Evolutionary conservation across 2,329 filamentous ascomycete species (phyloP), one percentile per base, ranked within the genome.

Genomic region (Cercospora brassicicola): DNA sequence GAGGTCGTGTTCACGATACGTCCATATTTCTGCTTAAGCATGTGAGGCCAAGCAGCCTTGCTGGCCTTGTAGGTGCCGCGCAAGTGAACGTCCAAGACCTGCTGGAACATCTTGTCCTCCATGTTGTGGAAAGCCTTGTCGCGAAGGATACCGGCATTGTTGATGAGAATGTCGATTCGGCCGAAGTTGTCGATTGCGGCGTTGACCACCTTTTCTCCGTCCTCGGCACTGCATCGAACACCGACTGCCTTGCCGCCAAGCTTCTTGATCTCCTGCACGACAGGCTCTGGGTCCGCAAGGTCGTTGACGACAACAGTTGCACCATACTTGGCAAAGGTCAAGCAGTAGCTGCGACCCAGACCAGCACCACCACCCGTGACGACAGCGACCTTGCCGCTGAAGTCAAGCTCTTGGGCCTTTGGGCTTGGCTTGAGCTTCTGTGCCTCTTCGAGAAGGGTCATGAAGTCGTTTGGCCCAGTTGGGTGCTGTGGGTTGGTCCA

Each of bases 121-220:
- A 99, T 97, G 85, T 98, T 98, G 81, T 86, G 87, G 81, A 99
- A 99, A 48, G 95, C 94, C 88, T 97, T 98, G 85, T 99, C 95
- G 59, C 95, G 90, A 64, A 99, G 89, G 75, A 99, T 99, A 77
- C 95, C 95, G 63, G 95, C 95, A 78, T 99, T 99, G 89, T 99
- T 99, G 84, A 99, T 87, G 72, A 99, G 65, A 82, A 99, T 94
- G 78, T 99, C 95, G 75, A 99, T 87, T 75, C 95, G 92, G 75
- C 95, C 95, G 79, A 91, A 98, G 48, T 91, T 89, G 78, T 98
- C 94, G 76, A 99, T 96, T 65, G 94, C 94, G 67, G 88, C 90
- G 87, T 97, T 96, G 76, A 99, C 90, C 57, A 98, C 92, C 45
- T 86, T 86, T 65, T 97, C 94, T 57, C 95, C 95, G 69, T 99